phyloP scores from a whole-genome alignment of 169 alveolate genomes.

The Plasmodium reichenowi region DNA sequence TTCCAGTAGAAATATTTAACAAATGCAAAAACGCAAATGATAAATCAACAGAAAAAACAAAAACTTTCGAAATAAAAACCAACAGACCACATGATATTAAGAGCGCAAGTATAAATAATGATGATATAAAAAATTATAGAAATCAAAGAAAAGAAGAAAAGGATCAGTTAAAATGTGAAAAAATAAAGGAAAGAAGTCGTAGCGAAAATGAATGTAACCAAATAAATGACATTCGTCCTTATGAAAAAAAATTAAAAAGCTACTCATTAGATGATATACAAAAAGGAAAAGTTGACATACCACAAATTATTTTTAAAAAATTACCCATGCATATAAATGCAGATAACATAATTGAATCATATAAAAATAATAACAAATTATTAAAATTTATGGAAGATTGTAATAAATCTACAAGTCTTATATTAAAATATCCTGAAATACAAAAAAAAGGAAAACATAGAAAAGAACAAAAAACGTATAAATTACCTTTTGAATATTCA shows the following conservation, averaged over 20 bases:
- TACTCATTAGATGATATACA: constrained; percentile 68
- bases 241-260: constrained; percentile 29
- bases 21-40: too few relatives aligned
- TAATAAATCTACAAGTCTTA: constrained; percentile 51
- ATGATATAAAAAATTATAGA: too few relatives aligned
- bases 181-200: constrained; percentile 6
- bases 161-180: not conserved
- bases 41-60: too few relatives aligned
- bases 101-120: too few relatives aligned
- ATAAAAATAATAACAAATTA: constrained; percentile 56
- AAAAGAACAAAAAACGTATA: not conserved
- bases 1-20: too few relatives aligned
- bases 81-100: too few relatives aligned
- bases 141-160: too few relatives aligned
- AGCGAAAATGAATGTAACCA: constrained; percentile 6
- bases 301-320: constrained; percentile 39
- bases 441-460: constrained; percentile 1
- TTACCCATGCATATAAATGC: constrained; percentile 35
- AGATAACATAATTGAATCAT: constrained; percentile 59
- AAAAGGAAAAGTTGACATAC: constrained; percentile 54
- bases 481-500: constrained; percentile 43
- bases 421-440: constrained; percentile 71
- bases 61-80: too few relatives aligned
- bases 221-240: constrained; percentile 5
- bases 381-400: constrained; percentile 71